These are phyloP conservation scores for Bipolaris victoriae DNA, from an alignment of 2,329 filamentous ascomycete genomes.

Conservation along the genomic window DNA sequence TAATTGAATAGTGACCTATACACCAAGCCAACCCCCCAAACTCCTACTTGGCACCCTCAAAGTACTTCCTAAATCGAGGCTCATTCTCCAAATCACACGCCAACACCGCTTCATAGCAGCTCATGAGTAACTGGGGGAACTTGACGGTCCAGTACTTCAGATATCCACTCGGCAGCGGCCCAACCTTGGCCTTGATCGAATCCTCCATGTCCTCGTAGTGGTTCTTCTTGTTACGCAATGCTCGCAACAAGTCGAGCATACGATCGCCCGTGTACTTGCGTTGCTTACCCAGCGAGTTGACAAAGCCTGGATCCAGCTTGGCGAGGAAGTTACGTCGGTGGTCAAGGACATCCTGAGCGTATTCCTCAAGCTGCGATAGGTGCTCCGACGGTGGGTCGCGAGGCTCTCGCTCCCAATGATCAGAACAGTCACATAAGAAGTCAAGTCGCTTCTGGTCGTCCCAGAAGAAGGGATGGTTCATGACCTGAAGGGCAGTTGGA, in stretches of 20 bases:
- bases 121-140: constrained; percentile 79
- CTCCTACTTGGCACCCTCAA: constrained; percentile 12
- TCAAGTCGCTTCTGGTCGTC: constrained; percentile 81
- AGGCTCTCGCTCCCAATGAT: constrained; percentile 92
- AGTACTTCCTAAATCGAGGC: constrained; percentile 16
- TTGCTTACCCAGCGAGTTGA: constrained; percentile 90
- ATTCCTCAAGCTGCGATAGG: constrained; percentile 64
- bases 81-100: constrained; percentile 13
- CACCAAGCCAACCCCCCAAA: background rate
- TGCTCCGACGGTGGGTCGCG: constrained; percentile 78
- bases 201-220: constrained; percentile 97
- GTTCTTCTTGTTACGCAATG: constrained; percentile 93
- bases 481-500: constrained; percentile 77
- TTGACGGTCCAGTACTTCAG: constrained; percentile 79
- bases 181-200: constrained; percentile 74
- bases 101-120: constrained; percentile 66
- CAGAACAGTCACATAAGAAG: constrained; percentile 95
- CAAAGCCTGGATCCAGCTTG: constrained; percentile 77
- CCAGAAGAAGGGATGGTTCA: constrained; percentile 98
- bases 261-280: constrained; percentile 87
- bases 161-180: constrained; percentile 78
- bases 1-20: background rate
- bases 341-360: constrained; percentile 57
- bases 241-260: constrained; percentile 85
- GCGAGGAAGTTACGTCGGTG: constrained; percentile 76